These are phyloP conservation scores for Lepidium sativum DNA, from an alignment of 345 rosid genomes.

Conservation along the genomic window DNA sequence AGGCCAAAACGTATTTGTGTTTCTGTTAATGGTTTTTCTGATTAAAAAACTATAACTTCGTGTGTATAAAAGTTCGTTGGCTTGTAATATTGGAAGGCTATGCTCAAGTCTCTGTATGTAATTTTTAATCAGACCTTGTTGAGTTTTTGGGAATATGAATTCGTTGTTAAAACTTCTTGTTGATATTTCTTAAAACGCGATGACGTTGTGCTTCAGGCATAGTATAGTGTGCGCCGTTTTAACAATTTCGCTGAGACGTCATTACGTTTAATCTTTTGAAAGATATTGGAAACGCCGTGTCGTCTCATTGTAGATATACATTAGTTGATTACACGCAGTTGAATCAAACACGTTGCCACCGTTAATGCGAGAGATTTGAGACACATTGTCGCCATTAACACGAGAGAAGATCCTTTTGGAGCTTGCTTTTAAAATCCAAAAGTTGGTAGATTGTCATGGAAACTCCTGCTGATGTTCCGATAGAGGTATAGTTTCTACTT, in stretches of 20 bases:
- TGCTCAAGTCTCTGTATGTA: not conserved
- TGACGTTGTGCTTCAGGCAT: not conserved
- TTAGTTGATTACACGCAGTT: not conserved
- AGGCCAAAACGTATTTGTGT: not conserved
- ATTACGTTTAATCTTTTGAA: too few species aligned
- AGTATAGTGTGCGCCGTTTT: not conserved
- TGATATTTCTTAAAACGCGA: not conserved
- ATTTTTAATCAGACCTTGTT: not conserved
- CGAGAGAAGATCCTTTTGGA: too few species aligned
- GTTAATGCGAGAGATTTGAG: too few species aligned
- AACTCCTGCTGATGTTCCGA: slow-evolving; percentile 33
- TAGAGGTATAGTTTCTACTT: slow-evolving; percentile 35
- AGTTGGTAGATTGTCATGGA: slow-evolving; percentile 47
- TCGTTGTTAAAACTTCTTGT: not conserved
- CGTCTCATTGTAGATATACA: not conserved
- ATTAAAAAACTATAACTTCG: not conserved
- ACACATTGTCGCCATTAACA: too few species aligned
- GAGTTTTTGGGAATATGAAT: not conserved
- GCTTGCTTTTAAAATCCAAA: too few species aligned
- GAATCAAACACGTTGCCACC: not conserved
- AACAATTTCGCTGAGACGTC: too few species aligned
- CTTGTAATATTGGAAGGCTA: not conserved
- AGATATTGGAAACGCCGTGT: not conserved
- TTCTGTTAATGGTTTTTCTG: not conserved
- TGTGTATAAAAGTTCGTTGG: not conserved